Conservation (phyloP, 805 yeast species). For the Candida boleticola region DNA sequence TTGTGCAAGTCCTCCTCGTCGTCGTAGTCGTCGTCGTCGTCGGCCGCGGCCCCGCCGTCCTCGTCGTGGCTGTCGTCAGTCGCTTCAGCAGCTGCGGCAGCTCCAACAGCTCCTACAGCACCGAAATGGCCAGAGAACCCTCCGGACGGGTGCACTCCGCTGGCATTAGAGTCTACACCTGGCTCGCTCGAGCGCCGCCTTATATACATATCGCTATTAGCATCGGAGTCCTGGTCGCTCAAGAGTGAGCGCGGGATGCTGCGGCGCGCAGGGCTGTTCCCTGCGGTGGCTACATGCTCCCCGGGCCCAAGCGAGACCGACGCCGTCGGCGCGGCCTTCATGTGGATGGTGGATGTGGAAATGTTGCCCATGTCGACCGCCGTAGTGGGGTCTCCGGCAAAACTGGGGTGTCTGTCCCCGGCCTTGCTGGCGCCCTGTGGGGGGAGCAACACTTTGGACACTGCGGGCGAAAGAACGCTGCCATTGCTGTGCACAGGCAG, state of each 20-base stretch:
- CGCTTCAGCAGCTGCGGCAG: too few species aligned
- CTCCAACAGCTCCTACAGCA: too few species aligned
- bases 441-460: background rate
- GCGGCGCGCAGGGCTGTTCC: background rate
- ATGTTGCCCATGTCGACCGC: constrained; percentile 20
- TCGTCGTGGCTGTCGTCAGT: too few species aligned
- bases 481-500: background rate
- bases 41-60: constrained; percentile 5
- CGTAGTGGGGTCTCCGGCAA: constrained; percentile 18
- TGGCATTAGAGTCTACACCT: too few species aligned
- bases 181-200: constrained; percentile 2
- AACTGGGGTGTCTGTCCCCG: constrained; percentile 1
- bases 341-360: background rate
- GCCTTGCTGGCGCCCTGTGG: background rate
- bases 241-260: constrained; percentile 4
- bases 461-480: background rate
- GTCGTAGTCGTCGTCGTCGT: constrained; percentile 7
- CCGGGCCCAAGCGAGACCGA: constrained; percentile 1
- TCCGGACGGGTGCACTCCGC: too few species aligned
- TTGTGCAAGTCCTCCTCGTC: constrained; percentile 24
- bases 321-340: background rate
- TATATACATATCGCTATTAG: constrained; percentile 2
- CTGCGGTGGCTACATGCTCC: constrained; percentile 7
- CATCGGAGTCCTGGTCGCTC: constrained; percentile 2
- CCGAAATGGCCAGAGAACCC: too few species aligned